Percentiles rank a stretch among this genome's conserved stretches.
Conservation (phyloP, 176 grass and related monocot genomes). For the Guadua angustifolia region DNA sequence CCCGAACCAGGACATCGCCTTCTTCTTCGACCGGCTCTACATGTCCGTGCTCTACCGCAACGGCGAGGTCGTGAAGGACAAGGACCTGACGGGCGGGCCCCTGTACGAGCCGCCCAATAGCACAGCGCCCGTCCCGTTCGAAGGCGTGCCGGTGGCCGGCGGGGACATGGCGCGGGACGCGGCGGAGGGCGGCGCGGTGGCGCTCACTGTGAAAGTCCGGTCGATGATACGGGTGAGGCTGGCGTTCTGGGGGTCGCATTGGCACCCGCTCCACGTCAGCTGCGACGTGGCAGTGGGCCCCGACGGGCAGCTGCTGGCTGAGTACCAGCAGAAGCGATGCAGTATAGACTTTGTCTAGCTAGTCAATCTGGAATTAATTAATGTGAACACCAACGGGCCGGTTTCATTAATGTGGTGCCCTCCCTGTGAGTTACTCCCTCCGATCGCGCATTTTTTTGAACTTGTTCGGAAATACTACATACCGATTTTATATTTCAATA, state of each 20-base stretch:
- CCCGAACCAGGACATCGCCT: conserved; percentile 67
- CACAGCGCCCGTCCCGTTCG: conserved; percentile 50
- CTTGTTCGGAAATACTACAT: no score
- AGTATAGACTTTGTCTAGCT: conserved; percentile 68
- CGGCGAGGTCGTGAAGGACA: conserved; percentile 44
- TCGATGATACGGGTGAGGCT: conserved; percentile 63
- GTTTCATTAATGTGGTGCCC: no score
- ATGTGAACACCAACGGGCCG: background rate
- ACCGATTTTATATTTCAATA: no score
- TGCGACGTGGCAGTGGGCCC: conserved; percentile 68
- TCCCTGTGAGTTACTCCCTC: no score
- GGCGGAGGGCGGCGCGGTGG: conserved; percentile 33
- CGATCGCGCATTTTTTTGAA: no score
- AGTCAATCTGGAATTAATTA: background rate
- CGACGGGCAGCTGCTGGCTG: conserved; percentile 52
- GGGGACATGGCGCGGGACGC: conserved; percentile 35
- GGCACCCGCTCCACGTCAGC: conserved; percentile 61
- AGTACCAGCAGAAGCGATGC: conserved; percentile 63
- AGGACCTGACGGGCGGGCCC: conserved; percentile 44
- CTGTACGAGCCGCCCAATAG: conserved; percentile 65
- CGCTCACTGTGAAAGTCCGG: conserved; percentile 60
- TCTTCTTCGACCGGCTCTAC: conserved; percentile 63
- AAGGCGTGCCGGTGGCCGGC: conserved; percentile 23
- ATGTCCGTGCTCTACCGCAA: conserved; percentile 59
- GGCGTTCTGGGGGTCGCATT: conserved; percentile 64